A percentile compares a stretch with the other conserved stretches of the same genome.
Evolutionary conservation across 2,329 filamentous ascomycete species (phyloP).

Genomic region (Aspergillus novofumigatus): DNA sequence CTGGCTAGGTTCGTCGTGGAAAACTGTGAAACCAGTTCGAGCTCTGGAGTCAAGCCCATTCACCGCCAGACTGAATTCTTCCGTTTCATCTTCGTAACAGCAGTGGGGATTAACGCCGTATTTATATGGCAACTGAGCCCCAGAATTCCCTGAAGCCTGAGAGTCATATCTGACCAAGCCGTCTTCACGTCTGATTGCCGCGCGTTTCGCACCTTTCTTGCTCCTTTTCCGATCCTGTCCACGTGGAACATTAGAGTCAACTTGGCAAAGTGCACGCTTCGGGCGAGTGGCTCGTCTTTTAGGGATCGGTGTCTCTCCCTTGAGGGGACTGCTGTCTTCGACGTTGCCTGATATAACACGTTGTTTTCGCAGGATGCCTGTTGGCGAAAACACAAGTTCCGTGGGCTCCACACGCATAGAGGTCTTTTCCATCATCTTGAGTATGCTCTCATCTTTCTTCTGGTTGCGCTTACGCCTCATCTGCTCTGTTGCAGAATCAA

Average conservation of each 20-base stretch:
- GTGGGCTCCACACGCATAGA: conserved; percentile 44
- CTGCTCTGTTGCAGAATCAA: conserved; percentile 48
- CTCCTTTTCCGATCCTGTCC: conserved; percentile 24
- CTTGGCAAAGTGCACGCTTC: conserved; percentile 29
- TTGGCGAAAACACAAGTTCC: conserved; percentile 45
- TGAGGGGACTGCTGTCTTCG: conserved; percentile 44
- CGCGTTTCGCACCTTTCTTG: conserved; percentile 13
- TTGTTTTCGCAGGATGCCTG: conserved; percentile 40
- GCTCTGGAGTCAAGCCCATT: conserved; percentile 26
- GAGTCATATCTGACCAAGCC: conserved; percentile 14
- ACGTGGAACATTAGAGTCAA: conserved; percentile 31
- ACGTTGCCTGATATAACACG: conserved; percentile 47
- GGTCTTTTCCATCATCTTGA: conserved; percentile 45
- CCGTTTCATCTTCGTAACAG: conserved; percentile 23
- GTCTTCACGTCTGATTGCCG: conserved; percentile 5
- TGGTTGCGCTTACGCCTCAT: conserved; percentile 49
- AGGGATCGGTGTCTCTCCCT: conserved; percentile 43
- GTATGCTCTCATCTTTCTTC: conserved; percentile 45
- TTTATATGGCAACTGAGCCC: conserved; percentile 12
- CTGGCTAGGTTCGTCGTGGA: conserved; percentile 29
- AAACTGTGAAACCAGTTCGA: conserved; percentile 32
- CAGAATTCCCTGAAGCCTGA: conserved; percentile 18
- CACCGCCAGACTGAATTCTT: conserved; percentile 33
- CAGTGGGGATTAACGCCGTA: conserved; percentile 17
- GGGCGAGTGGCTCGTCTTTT: conserved; percentile 31